Evolutionary conservation across 2,329 filamentous ascomycete genomes (phyloP).

Genomic region (Penicillium sp.): DNA sequence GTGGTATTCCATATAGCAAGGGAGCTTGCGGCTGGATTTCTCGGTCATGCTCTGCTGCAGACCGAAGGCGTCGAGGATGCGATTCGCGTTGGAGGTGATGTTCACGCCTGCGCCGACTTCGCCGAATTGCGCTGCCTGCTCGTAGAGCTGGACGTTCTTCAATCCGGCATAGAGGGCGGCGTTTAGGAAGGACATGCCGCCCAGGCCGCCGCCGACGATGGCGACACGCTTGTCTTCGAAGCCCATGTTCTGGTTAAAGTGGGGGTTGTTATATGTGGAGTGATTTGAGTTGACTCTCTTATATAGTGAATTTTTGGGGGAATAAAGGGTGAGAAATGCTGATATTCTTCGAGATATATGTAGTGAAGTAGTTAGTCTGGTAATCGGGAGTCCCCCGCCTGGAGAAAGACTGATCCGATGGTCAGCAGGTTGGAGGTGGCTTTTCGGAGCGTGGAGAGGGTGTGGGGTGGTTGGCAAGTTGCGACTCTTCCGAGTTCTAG

Average conservation of each 20-base stretch:
- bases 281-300: too few relatives aligned
- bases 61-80: conserved; percentile 38
- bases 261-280: background rate
- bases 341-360: conserved; percentile 11
- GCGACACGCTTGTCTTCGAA: conserved; percentile 36
- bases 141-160: conserved; percentile 40
- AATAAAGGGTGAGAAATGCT: background rate
- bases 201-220: conserved; percentile 42
- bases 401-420: conserved; percentile 21
- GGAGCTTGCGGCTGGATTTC: conserved; percentile 39
- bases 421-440: conserved; percentile 12
- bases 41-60: conserved; percentile 35
- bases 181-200: conserved; percentile 43
- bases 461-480: conserved; percentile 13
- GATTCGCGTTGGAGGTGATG: conserved; percentile 43
- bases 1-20: conserved; percentile 36
- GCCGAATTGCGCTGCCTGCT: conserved; percentile 41
- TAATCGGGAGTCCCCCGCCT: conserved; percentile 16
- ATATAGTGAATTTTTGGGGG: too few relatives aligned
- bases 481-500: conserved; percentile 16
- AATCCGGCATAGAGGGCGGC: conserved; percentile 39
- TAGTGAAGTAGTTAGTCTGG: conserved; percentile 2
- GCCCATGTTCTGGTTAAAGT: conserved; percentile 24
- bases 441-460: conserved; percentile 25
- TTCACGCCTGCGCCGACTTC: conserved; percentile 46